These are phyloP conservation scores for Apiotrichum domesticum DNA, from an alignment of 1,284 basidiomycete species.

Conservation along the genomic window DNA sequence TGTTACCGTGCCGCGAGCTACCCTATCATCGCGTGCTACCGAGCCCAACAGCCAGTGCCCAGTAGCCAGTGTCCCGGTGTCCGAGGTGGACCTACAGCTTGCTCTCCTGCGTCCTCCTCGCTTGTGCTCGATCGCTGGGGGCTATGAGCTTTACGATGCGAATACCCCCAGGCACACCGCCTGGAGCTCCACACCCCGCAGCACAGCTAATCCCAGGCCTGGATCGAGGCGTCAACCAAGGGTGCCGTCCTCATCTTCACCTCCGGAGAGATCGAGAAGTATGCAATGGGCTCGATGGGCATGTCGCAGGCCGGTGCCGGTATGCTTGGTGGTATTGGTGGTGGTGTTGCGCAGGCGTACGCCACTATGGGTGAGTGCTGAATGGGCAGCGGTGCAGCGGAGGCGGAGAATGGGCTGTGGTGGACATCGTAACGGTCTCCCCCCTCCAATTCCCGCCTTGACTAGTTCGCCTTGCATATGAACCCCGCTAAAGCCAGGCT, in stretches of 20 bases:
- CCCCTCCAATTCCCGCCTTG: no score
- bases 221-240: slow-evolving; percentile 99
- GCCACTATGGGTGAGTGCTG: slow-evolving; percentile 87
- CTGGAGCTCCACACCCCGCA: background rate
- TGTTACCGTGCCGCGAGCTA: no score
- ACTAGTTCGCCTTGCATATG: background rate
- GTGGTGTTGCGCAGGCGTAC: slow-evolving; percentile 96
- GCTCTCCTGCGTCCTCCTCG: no score
- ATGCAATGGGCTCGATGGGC: slow-evolving; percentile 57
- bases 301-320: slow-evolving; percentile 76
- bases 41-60: no score
- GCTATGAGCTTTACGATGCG: no score
- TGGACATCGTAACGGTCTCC: no score
- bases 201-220: slow-evolving; percentile 58
- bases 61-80: no score
- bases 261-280: slow-evolving; percentile 86
- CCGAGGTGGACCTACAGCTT: no score
- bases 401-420: no score
- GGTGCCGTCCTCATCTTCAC: slow-evolving; percentile 94
- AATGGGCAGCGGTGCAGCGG: background rate
- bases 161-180: background rate
- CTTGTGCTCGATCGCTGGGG: no score
- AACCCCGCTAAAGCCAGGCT: slow-evolving; percentile 54
- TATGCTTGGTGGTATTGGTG: slow-evolving; percentile 92
- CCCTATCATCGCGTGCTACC: no score